Evolutionary conservation across 352 stramenopile genomes (phyloP).

Genomic region (Phytophthora sp.): DNA sequence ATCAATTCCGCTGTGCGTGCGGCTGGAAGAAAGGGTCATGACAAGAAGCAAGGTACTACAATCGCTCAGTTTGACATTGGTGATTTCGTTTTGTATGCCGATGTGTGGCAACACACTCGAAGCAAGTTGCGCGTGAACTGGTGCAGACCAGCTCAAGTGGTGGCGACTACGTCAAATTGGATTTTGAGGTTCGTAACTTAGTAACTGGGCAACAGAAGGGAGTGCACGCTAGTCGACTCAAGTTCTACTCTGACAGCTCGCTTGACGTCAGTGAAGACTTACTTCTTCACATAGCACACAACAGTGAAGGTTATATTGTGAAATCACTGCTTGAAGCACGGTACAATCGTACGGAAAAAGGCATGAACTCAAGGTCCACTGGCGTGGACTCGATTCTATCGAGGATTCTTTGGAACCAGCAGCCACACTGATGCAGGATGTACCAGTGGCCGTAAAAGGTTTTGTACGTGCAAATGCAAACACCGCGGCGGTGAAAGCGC

Average conservation of each 20-base stretch:
- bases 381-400: constrained; percentile 1
- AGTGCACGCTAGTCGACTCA: neutral
- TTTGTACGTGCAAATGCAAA: neutral
- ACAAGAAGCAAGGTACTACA: neutral
- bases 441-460: neutral
- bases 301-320: constrained; percentile 10
- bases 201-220: neutral
- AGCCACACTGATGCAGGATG: constrained; percentile 4
- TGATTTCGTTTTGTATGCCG: constrained; percentile 23
- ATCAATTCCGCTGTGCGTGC: neutral
- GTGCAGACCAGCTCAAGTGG: constrained; percentile 16
- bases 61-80: constrained; percentile 22
- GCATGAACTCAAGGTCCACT: constrained; percentile 11
- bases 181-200: constrained; percentile 6
- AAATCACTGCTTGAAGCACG: neutral
- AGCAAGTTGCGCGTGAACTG: constrained; percentile 14
- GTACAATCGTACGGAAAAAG: neutral
- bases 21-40: neutral
- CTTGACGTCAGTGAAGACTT: neutral
- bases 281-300: neutral
- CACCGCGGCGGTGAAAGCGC: neutral
- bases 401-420: constrained; percentile 21
- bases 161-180: constrained; percentile 27
- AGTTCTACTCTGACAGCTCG: neutral
- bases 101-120: neutral